Percentiles rank a stretch among this genome's conserved stretches.
These are phyloP conservation scores for Fonsecaea pedrosoi DNA, from an alignment of 2,329 filamentous ascomycete genomes.

Conservation along the genomic window DNA sequence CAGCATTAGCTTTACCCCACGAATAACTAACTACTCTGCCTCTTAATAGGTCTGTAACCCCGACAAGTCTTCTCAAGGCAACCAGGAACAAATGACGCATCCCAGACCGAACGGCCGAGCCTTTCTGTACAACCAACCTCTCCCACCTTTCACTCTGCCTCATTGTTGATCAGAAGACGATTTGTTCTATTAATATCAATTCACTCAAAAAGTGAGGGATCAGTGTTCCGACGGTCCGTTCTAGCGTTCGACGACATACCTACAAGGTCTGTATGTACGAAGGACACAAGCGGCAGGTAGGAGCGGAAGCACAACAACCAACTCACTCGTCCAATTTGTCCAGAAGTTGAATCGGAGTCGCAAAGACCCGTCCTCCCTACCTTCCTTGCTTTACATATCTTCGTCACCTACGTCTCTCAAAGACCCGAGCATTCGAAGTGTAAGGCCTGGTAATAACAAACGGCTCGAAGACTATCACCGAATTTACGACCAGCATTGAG, in stretches of 20 bases:
- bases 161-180: not conserved
- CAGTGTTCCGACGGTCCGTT: not conserved
- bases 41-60: too few relatives aligned
- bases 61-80: too few relatives aligned
- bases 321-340: not conserved
- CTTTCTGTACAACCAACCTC: not conserved
- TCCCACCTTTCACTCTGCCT: not conserved
- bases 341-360: not conserved
- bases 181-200: constrained; percentile 1
- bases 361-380: not conserved
- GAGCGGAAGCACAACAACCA: not conserved
- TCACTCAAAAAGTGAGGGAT: not conserved
- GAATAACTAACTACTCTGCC: not conserved
- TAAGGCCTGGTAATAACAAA: too few relatives aligned
- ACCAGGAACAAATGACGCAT: not conserved
- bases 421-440: not conserved
- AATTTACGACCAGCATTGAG: too few relatives aligned
- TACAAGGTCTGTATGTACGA: too few relatives aligned
- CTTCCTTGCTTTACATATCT: not conserved
- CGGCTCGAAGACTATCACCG: too few relatives aligned
- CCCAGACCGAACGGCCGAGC: too few relatives aligned
- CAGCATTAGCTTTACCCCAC: not conserved
- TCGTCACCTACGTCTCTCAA: too few relatives aligned
- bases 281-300: not conserved
- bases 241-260: not conserved